Evolutionary conservation across 2,329 filamentous ascomycete genomes (phyloP).

Genomic region (Pseudogymnoascus sp.): DNA sequence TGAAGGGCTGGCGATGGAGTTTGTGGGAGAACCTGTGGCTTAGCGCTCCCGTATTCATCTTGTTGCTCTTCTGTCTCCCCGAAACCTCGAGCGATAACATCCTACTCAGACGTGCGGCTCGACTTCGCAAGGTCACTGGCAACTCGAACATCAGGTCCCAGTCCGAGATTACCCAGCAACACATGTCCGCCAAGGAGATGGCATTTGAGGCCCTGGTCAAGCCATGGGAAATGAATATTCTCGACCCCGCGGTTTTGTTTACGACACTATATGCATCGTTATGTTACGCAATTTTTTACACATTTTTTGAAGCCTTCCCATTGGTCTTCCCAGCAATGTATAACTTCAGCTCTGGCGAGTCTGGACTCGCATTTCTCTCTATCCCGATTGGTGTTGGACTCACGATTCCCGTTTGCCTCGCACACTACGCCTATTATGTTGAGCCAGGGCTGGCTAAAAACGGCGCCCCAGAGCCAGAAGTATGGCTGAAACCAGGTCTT

Average conservation of each 20-base stretch:
- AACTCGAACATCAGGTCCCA: constrained; percentile 50
- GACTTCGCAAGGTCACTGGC: constrained; percentile 52
- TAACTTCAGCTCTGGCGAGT: constrained; percentile 48
- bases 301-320: constrained; percentile 60
- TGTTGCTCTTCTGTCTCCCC: constrained; percentile 55
- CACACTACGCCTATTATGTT: constrained; percentile 45
- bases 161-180: constrained; percentile 54
- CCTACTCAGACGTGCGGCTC: constrained; percentile 49
- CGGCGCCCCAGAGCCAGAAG: constrained; percentile 45
- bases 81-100: constrained; percentile 56
- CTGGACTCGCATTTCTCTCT: constrained; percentile 54
- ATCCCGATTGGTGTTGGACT: constrained; percentile 44
- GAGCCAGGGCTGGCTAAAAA: constrained; percentile 40
- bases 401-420: constrained; percentile 41
- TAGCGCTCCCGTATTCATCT: constrained; percentile 46
- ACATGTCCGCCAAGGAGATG: constrained; percentile 40
- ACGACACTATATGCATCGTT: constrained; percentile 54
- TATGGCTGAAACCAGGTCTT: constrained; percentile 44
- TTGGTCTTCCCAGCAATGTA: constrained; percentile 56
- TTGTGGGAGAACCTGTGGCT: constrained; percentile 58
- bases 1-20: constrained; percentile 55
- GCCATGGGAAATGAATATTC: constrained; percentile 51
- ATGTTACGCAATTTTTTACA: constrained; percentile 56
- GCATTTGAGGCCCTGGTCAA: constrained; percentile 51
- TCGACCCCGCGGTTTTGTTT: constrained; percentile 57